Percentiles rank a stretch among this genome's conserved stretches.
These are phyloP conservation scores for Malus asiatica DNA, from an alignment of 306 rosid species.

Conservation along the genomic window DNA sequence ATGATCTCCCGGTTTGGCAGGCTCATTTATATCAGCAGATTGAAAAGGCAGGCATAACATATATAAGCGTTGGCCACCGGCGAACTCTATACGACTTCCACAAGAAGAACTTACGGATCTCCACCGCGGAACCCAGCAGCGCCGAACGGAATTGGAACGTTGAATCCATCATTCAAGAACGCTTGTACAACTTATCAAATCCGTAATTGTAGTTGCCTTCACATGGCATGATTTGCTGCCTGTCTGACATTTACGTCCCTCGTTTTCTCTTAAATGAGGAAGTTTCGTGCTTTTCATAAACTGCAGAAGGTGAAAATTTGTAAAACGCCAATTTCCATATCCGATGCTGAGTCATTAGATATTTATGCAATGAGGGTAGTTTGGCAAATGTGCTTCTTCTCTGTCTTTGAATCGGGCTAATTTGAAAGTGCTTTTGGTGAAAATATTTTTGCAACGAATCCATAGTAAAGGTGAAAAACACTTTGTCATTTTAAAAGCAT, in stretches of 20 bases:
- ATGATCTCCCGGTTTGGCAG: conserved; percentile 31
- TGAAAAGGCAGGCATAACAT: conserved; percentile 71
- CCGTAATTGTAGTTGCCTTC: neutral
- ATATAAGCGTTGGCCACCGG: conserved; percentile 78
- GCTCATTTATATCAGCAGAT: conserved; percentile 61
- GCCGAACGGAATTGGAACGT: conserved; percentile 51
- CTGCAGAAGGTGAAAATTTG: neutral
- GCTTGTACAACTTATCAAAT: conserved; percentile 16
- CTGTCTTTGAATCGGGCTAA: too few species aligned
- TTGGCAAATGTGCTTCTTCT: too few species aligned
- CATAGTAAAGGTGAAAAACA: too few species aligned
- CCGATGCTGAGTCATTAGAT: too few species aligned
- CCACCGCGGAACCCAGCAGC: conserved; percentile 28
- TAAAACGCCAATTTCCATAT: too few species aligned
- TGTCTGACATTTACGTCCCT: neutral
- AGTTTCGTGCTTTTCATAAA: neutral
- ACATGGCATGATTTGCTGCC: neutral
- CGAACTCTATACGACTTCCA: conserved; percentile 54
- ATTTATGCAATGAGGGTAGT: too few species aligned
- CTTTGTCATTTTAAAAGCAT: too few species aligned
- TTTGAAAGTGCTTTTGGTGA: too few species aligned
- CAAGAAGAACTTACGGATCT: conserved; percentile 44
- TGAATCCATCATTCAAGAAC: conserved; percentile 32
- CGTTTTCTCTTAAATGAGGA: too few species aligned
- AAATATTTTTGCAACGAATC: too few species aligned